Evolutionary conservation across 2,329 filamentous ascomycete species (phyloP).

Genomic region (Fusarium sp.): DNA sequence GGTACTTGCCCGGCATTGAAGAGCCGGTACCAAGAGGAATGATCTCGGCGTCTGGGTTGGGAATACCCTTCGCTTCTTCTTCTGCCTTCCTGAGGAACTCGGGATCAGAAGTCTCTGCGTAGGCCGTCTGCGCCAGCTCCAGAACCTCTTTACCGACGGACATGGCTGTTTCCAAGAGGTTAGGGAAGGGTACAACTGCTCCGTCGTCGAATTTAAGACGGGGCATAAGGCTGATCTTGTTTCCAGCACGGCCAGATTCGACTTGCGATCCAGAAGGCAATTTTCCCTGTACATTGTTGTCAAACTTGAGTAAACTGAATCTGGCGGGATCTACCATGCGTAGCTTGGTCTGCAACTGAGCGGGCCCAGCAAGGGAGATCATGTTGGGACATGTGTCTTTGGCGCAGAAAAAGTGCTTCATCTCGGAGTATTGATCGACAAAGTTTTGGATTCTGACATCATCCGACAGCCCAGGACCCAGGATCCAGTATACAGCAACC

Average conservation of each 20-base stretch:
- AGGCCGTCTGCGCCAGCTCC: constrained; percentile 62
- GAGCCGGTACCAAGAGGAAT: constrained; percentile 92
- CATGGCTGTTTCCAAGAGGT: constrained; percentile 59
- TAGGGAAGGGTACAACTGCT: constrained; percentile 56
- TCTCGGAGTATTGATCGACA: constrained; percentile 68
- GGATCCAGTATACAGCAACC: constrained; percentile 80
- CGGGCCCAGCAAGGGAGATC: constrained; percentile 74
- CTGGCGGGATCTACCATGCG: constrained; percentile 77
- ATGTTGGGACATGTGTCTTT: constrained; percentile 80
- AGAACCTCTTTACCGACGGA: constrained; percentile 59
- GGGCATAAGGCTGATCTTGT: constrained; percentile 60
- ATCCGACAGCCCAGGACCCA: constrained; percentile 74
- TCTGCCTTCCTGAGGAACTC: constrained; percentile 62
- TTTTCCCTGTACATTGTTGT: constrained; percentile 58
- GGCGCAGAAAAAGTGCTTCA: constrained; percentile 83
- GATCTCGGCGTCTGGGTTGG: constrained; percentile 81
- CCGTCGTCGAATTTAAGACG: constrained; percentile 59
- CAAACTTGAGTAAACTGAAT: constrained; percentile 76
- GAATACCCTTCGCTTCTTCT: constrained; percentile 70
- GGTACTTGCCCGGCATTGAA: constrained; percentile 88
- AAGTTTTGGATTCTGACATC: constrained; percentile 75
- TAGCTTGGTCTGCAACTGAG: constrained; percentile 74
- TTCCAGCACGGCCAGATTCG: constrained; percentile 57
- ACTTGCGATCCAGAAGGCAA: constrained; percentile 45
- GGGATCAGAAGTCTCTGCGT: constrained; percentile 53